A percentile compares a stretch with the other conserved stretches of the same genome.
phyloP scores from a whole-genome alignment of 1,139 yeast species.

The Debaryomycetaceae sp. region DNA sequence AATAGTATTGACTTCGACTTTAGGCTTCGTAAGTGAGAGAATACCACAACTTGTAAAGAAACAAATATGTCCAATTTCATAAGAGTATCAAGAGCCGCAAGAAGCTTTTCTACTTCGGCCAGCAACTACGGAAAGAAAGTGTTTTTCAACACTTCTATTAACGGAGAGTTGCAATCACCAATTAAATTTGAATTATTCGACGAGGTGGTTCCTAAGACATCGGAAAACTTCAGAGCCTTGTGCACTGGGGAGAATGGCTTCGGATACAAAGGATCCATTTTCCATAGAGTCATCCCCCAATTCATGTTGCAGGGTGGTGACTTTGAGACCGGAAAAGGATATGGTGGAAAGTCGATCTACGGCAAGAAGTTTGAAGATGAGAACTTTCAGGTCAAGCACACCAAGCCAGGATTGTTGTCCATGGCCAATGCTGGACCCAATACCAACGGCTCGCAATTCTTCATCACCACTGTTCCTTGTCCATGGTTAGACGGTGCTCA shows the following conservation, averaged over 20 bases:
- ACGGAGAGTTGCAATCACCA: slow-evolving; percentile 28
- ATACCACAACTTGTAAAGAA: background rate
- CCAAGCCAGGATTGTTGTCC: slow-evolving; percentile 35
- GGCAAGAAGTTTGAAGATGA: slow-evolving; percentile 38
- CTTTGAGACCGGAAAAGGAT: slow-evolving; percentile 38
- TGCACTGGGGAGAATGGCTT: slow-evolving; percentile 94
- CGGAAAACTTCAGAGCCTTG: slow-evolving; percentile 93
- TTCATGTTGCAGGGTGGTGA: slow-evolving; percentile 47
- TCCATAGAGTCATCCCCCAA: slow-evolving; percentile 42
- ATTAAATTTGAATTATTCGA: slow-evolving; percentile 61
- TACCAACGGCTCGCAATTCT: slow-evolving; percentile 42
- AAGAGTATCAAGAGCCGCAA: slow-evolving; percentile 12
- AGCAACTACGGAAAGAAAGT: slow-evolving; percentile 33
- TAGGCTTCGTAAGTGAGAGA: too few relatives aligned
- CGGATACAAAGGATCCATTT: slow-evolving; percentile 77
- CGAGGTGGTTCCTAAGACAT: slow-evolving; percentile 92
- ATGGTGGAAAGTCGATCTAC: slow-evolving; percentile 40
- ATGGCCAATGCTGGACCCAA: slow-evolving; percentile 46
- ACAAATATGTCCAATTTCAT: slow-evolving; percentile 4
- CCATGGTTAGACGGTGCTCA: slow-evolving; percentile 44
- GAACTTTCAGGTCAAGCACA: slow-evolving; percentile 33
- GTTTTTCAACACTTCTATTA: slow-evolving; percentile 34
- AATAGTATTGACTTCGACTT: too few relatives aligned
- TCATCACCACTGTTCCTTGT: slow-evolving; percentile 41
- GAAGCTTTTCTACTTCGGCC: slow-evolving; percentile 31